These are phyloP conservation scores for Petunia secreta DNA, from an alignment of 257 asterid genomes.

Conservation along the genomic window DNA sequence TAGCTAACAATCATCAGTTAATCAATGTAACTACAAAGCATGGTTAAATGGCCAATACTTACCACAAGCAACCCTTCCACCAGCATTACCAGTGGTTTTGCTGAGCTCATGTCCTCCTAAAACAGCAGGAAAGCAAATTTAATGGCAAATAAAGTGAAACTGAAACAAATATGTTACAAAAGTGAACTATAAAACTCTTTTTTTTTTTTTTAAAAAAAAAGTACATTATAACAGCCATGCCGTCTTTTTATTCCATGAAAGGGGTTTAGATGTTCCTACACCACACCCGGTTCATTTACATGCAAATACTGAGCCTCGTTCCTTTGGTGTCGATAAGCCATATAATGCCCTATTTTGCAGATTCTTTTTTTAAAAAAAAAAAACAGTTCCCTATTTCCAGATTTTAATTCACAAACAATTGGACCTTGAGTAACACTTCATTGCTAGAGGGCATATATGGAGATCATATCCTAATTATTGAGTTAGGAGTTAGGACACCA, in stretches of 20 bases:
- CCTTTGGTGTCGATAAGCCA: neutral
- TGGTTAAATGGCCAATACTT: conserved; percentile 23
- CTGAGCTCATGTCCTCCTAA: conserved; percentile 98
- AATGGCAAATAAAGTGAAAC: neutral
- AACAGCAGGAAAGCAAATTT: conserved; percentile 25
- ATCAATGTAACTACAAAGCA: neutral
- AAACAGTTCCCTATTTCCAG: neutral
- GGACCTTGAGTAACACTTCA: neutral
- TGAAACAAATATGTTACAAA: neutral
- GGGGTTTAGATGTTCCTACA: neutral
- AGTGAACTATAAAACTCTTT: no score
- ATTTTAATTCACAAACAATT: neutral
- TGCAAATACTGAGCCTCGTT: neutral
- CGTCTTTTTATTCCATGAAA: neutral
- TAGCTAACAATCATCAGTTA: neutral
- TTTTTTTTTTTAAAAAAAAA: no score
- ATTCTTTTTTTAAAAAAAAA: no score
- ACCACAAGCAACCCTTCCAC: conserved; percentile 98
- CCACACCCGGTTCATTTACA: neutral
- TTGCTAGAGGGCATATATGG: neutral
- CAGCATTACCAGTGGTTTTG: conserved; percentile 97
- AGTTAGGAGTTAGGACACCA: neutral
- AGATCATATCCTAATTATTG: neutral
- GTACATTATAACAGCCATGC: neutral
- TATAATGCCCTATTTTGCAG: no score